phyloP scores from a whole-genome alignment of 371 early-diverging fungal species.

The Mucor mucedo region DNA sequence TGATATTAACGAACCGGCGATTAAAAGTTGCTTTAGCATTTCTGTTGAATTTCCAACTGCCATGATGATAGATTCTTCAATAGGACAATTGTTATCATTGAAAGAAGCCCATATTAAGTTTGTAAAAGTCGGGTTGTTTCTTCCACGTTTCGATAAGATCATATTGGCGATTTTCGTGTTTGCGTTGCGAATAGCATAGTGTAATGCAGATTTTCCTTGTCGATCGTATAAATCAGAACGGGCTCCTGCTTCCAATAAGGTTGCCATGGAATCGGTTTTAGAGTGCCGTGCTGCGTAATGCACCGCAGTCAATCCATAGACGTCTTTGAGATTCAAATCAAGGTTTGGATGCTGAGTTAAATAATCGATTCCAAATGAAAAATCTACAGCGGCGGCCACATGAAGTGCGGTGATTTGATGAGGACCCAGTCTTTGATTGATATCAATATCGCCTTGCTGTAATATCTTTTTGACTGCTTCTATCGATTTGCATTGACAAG shows the following conservation, averaged over 20 bases:
- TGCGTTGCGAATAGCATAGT: constrained; percentile 42
- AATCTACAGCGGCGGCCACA: constrained; percentile 28
- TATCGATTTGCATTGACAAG: constrained; percentile 17
- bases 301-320: constrained; percentile 60
- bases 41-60: constrained; percentile 25
- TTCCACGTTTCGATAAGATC: constrained; percentile 27
- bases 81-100: neutral
- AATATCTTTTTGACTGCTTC: constrained; percentile 24
- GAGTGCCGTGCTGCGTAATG: constrained; percentile 31
- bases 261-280: neutral
- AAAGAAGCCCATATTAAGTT: constrained; percentile 12
- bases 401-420: constrained; percentile 43
- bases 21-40: constrained; percentile 23
- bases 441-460: constrained; percentile 36
- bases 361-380: constrained; percentile 22
- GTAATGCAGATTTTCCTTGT: constrained; percentile 65
- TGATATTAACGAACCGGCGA: constrained; percentile 16
- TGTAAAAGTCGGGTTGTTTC: constrained; percentile 10
- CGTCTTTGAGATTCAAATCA: constrained; percentile 63
- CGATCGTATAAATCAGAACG: constrained; percentile 52
- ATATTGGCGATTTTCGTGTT: constrained; percentile 65
- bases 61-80: constrained; percentile 31
- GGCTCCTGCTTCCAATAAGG: constrained; percentile 42
- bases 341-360: constrained; percentile 29
- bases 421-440: constrained; percentile 43